phyloP scores from a whole-genome alignment of 176 grass and related monocot species.

The Eragrostis curvula region DNA sequence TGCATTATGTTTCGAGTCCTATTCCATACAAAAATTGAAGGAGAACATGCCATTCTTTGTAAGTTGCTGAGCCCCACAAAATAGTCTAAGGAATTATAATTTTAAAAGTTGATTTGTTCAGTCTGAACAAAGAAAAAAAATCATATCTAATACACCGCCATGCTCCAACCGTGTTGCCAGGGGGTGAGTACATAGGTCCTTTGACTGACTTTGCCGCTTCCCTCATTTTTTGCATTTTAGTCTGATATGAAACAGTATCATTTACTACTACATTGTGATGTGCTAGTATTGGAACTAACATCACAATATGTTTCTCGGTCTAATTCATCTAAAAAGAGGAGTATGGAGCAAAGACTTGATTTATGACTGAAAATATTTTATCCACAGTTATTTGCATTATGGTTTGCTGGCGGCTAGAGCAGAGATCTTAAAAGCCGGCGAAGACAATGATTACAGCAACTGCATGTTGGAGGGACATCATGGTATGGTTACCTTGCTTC shows the following conservation, averaged over 20 bases:
- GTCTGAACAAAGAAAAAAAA: background rate
- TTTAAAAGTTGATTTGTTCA: constrained; percentile 21
- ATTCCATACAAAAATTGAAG: constrained; percentile 3
- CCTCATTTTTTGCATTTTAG: background rate
- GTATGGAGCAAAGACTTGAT: constrained; percentile 14
- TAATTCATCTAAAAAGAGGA: constrained; percentile 5
- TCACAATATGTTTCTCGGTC: background rate
- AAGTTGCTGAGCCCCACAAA: constrained; percentile 13
- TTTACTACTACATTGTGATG: constrained; percentile 12
- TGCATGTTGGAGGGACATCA: constrained; percentile 86
- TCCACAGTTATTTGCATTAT: constrained; percentile 88
- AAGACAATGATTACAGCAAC: constrained; percentile 61
- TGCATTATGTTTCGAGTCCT: constrained; percentile 30
- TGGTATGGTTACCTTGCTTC: constrained; percentile 53
- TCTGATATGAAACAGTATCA: constrained; percentile 18
- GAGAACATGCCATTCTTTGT: constrained; percentile 21
- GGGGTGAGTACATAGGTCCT: constrained; percentile 16
- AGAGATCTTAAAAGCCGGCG: constrained; percentile 78
- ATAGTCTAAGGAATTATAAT: background rate
- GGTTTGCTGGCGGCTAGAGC: constrained; percentile 96
- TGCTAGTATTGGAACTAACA: constrained; percentile 13
- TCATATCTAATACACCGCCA: background rate
- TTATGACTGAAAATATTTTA: constrained; percentile 36
- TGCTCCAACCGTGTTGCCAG: background rate
- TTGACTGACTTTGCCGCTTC: constrained; percentile 12